A percentile compares a stretch with the other conserved stretches of the same genome.
Conservation (phyloP, 177 flowering plant genomes). For the Vitis hybrid region DNA sequence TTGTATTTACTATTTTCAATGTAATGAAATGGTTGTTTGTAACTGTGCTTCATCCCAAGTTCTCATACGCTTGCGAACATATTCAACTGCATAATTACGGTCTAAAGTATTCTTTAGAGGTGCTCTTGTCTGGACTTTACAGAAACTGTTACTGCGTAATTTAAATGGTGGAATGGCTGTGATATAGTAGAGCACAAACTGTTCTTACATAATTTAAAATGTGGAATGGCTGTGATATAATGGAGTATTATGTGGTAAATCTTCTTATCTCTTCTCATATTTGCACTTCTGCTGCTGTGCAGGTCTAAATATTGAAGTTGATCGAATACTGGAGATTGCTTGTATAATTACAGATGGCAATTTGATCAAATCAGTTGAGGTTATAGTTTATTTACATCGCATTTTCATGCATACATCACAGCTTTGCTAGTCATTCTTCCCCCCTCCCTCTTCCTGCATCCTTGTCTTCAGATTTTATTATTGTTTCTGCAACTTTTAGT, state of each 20-base stretch:
- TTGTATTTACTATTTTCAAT: too few relatives aligned
- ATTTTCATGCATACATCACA: background rate
- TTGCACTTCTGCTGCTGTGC: conserved; percentile 16
- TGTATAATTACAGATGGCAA: conserved; percentile 93
- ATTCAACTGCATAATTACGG: too few relatives aligned
- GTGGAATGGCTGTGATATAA: background rate
- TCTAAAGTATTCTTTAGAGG: too few relatives aligned
- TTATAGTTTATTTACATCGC: conserved; percentile 10
- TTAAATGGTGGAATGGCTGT: background rate
- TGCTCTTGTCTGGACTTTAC: background rate
- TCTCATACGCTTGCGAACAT: too few relatives aligned
- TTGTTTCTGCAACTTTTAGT: too few relatives aligned
- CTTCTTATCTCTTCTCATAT: background rate
- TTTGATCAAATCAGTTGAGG: conserved; percentile 76
- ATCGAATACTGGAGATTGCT: conserved; percentile 94
- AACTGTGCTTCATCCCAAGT: too few relatives aligned
- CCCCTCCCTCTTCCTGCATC: background rate
- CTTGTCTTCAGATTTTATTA: too few relatives aligned
- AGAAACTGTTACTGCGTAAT: background rate
- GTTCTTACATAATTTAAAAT: background rate
- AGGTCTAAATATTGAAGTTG: conserved; percentile 84
- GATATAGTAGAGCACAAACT: too few relatives aligned
- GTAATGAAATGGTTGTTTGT: too few relatives aligned
- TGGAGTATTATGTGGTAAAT: background rate
- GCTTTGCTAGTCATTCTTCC: background rate